Percentiles rank a stretch among this genome's conserved stretches.
Conservation (phyloP, 345 rosid genomes). For the Cochlearia excelsa region DNA sequence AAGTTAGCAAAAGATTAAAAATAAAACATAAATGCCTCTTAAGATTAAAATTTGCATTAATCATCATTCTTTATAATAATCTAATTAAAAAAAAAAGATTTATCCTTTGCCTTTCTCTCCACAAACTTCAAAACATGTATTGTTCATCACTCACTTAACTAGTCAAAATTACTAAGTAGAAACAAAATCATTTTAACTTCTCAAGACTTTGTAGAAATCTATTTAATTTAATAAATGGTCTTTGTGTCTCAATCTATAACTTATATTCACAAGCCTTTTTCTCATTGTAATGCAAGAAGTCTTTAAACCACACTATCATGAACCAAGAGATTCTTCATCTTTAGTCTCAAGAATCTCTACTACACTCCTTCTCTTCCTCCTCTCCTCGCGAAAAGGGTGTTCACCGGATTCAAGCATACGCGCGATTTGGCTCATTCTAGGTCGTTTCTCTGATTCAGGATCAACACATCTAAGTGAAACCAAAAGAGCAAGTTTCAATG, state of each 20-base stretch:
- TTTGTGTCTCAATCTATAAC: not conserved
- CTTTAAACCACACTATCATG: slow-evolving; percentile 30
- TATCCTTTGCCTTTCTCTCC: too few species aligned
- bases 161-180: too few species aligned
- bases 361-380: slow-evolving; percentile 70
- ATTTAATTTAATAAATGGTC: too few species aligned
- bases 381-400: slow-evolving; percentile 76
- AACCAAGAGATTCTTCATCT: slow-evolving; percentile 23
- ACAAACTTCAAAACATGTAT: too few species aligned
- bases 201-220: too few species aligned
- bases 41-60: too few species aligned
- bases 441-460: slow-evolving; percentile 84
- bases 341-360: slow-evolving; percentile 72
- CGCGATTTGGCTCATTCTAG: slow-evolving; percentile 86
- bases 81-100: too few species aligned
- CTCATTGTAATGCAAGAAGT: slow-evolving; percentile 28
- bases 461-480: slow-evolving; percentile 90
- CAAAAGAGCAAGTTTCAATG: slow-evolving; percentile 70
- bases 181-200: too few species aligned
- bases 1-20: too few species aligned
- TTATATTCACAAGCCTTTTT: slow-evolving; percentile 40
- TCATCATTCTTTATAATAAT: too few species aligned
- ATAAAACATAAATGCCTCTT: too few species aligned
- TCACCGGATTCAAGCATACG: slow-evolving; percentile 89
- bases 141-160: too few species aligned